Base-by-base conservation (phyloP, 768 basidiomycete genomes). In the Lyophyllum shimeji region DNA sequence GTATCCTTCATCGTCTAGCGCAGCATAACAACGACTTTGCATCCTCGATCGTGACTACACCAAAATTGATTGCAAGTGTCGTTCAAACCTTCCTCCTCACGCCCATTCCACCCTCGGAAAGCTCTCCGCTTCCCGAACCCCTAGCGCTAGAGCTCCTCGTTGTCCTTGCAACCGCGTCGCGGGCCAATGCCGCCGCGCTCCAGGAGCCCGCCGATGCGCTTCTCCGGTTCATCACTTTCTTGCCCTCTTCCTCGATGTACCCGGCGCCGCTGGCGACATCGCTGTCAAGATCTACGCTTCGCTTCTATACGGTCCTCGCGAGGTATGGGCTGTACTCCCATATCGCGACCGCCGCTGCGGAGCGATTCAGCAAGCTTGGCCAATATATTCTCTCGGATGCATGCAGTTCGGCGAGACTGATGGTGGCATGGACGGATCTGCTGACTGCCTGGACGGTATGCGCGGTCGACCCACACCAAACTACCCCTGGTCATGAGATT, bases 401-500 rank as follows among this genome's bases (percentile, higher is more conserved):
- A 7, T 77, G 75, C 54, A 63, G 62, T 7, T 76, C 76, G 11
- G 57, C 51, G 52, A 64, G 52, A 21, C 74, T 83, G 40, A 72
- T 71, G 37, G 55, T 69, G 24, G 76, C 83, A 2, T 94, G 88
- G 82, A 71, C 81, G 5, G 70, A 73, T 9, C 71, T 93, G 8
- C 60, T 93, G 2, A 82, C 83, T 56, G 73, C 78, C 0, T 98
- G 94, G 95, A 87, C 77, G 6, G 75, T 82, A 2, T 95, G 92
- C 61, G 93, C 94, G 0, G 81, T 84, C n/a, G 90, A 98, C 64
- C 95, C 96, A 6, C 96, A 98, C 66, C 77, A 79, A 52, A 95
- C 93, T 7, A 89, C 85, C 2, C 93, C 93, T 0, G 78, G 77
- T 7, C 96, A 98, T 69, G 93, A 91, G 51, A 84, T 98, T 47